Conservation (phyloP, 306 rosid genomes). For the Citrullus colocynthis region DNA sequence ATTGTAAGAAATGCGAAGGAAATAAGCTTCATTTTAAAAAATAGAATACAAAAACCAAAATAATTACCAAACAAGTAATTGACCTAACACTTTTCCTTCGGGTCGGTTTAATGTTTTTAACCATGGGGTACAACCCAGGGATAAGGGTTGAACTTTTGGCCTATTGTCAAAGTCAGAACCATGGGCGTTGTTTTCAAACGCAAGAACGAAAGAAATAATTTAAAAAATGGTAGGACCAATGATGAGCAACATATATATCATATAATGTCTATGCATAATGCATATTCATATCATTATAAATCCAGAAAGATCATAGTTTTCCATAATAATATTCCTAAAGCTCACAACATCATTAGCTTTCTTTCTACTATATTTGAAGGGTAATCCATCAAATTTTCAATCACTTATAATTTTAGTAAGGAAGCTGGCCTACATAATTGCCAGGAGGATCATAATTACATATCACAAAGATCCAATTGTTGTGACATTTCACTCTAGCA, state of each 20-base stretch:
- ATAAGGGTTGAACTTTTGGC: too few relatives aligned
- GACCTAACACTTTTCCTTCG: too few relatives aligned
- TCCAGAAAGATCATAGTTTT: neutral
- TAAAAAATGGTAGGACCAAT: neutral
- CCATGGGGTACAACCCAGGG: too few relatives aligned
- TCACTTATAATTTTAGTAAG: neutral
- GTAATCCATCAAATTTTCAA: neutral
- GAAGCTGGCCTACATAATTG: constrained; percentile 7
- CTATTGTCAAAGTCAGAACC: too few relatives aligned
- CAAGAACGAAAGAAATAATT: too few relatives aligned
- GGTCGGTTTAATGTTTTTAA: too few relatives aligned
- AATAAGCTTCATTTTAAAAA: too few relatives aligned
- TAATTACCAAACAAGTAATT: too few relatives aligned
- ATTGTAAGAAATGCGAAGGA: too few relatives aligned
- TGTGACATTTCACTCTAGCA: constrained; percentile 21
- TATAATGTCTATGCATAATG: neutral
- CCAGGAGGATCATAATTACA: constrained; percentile 23
- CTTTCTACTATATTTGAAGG: neutral
- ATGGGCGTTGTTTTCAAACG: too few relatives aligned
- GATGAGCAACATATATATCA: neutral
- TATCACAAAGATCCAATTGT: constrained; percentile 13
- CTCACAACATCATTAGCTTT: neutral
- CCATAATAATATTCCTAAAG: neutral
- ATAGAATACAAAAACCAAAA: too few relatives aligned
- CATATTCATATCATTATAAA: neutral